Conservation (phyloP, 2,329 filamentous ascomycete species). For the Exophiala aquamarina region DNA sequence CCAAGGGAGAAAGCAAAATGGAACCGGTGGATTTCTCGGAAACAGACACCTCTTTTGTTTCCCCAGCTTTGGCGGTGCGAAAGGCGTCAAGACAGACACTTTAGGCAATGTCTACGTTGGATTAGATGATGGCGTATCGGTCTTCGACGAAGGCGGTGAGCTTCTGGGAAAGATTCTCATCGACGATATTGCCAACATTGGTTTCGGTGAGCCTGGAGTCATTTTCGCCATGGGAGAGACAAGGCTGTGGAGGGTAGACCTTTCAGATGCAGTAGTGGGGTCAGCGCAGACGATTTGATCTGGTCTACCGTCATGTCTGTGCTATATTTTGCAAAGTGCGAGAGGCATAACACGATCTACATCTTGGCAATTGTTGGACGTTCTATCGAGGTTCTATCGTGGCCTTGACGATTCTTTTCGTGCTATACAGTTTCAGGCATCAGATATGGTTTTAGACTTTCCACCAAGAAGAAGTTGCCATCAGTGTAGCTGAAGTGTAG, state of each 20-base stretch:
- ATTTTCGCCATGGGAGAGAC: constrained; percentile 13
- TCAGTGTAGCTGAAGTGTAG: too few relatives aligned
- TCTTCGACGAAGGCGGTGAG: constrained; percentile 51
- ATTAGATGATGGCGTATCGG: constrained; percentile 54
- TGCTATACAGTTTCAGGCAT: too few relatives aligned
- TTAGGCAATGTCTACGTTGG: constrained; percentile 57
- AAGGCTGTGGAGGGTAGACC: constrained; percentile 12
- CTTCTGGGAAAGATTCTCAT: constrained; percentile 59
- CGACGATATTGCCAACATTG: constrained; percentile 49
- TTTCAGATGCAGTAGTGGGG: too few relatives aligned
- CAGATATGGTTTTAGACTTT: too few relatives aligned
- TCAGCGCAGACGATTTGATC: too few relatives aligned
- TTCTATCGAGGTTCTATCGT: too few relatives aligned
- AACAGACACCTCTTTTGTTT: constrained; percentile 55
- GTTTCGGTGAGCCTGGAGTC: constrained; percentile 37
- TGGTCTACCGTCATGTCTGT: too few relatives aligned
- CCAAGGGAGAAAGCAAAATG: constrained; percentile 32
- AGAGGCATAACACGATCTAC: too few relatives aligned
- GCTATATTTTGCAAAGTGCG: too few relatives aligned
- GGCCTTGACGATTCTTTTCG: too few relatives aligned
- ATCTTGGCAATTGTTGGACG: too few relatives aligned
- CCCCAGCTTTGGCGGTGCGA: constrained; percentile 46
- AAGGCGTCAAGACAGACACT: constrained; percentile 50
- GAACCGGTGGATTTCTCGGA: constrained; percentile 40
- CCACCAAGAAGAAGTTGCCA: too few relatives aligned